Base-by-base conservation (phyloP, 331 rosid genomes). In the Dryas integrifolia region DNA sequence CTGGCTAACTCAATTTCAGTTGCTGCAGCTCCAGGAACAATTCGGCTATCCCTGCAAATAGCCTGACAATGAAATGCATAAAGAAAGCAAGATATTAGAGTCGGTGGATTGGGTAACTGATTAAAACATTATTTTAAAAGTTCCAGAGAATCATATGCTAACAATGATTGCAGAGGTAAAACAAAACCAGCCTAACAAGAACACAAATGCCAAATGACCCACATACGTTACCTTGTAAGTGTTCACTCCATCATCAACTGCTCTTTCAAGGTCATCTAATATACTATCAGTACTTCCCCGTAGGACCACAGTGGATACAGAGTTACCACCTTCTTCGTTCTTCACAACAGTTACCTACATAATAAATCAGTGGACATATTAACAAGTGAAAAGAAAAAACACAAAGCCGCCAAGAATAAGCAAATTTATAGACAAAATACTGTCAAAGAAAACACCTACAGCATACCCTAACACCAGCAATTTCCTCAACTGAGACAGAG, bases 201-300 rank as follows among this genome's bases (percentile, higher is more conserved):
- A 61, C 58, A 46, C 30, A 66, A 73, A 50, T 4, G 51, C 41
- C 10, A 26, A 12, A 72, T 16, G 43, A 45, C 18, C 89, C 83
- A 83, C 76, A 63, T 95, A 66, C 80, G 78, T 72, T 78, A 93
- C 98, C 92, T 87, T 93, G 82, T 86, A 91, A 35, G 98, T 91
- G 76, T 89, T 87, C 49, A 93, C 97, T 47, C 98, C 98, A 85
- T 91, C 98, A 80, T 91, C 96, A 74, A 93, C 92, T 66, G 98
- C 97, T 79, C 92, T 85, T 86, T 93, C 97, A 69, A 91, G 96
- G 79, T 91, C 98, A 77, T 93, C 97, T 59, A 89, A 70, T 64
- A 89, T 90, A 75, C 98, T 90, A 75, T 92, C 94, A 6, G 97
- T 90, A 73, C 97, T 88, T 76, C 96, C 97, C 58, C 92, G 87